These are phyloP conservation scores for Wickerhamiella siamensis DNA, from an alignment of 805 yeast genomes.

Conservation along the genomic window DNA sequence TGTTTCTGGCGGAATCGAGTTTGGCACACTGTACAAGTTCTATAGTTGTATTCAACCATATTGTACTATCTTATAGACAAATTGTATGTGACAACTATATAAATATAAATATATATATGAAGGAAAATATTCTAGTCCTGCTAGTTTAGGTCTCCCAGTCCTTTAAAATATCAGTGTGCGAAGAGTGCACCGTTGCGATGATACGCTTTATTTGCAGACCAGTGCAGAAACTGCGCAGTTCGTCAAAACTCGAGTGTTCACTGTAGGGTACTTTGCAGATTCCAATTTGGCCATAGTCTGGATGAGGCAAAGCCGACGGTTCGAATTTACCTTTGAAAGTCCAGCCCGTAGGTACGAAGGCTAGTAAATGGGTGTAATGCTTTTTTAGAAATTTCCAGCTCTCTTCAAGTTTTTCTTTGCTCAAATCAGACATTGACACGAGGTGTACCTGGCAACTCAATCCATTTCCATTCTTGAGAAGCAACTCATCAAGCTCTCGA, in stretches of 20 bases:
- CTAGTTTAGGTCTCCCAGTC: constrained; percentile 15
- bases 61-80: too few species aligned
- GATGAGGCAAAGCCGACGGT: not conserved
- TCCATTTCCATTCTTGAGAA: constrained; percentile 33
- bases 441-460: constrained; percentile 48
- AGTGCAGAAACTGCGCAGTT: constrained; percentile 51
- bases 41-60: too few species aligned
- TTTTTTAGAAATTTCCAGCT: constrained; percentile 36
- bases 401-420: constrained; percentile 28
- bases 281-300: constrained; percentile 27
- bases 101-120: too few species aligned
- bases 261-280: constrained; percentile 69
- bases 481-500: constrained; percentile 25
- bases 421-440: constrained; percentile 48
- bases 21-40: too few species aligned
- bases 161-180: constrained; percentile 11
- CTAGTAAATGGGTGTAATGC: constrained; percentile 48
- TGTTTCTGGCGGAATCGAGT: too few species aligned
- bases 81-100: too few species aligned
- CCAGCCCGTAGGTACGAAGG: constrained; percentile 88
- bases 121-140: too few species aligned
- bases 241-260: constrained; percentile 85
- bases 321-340: constrained; percentile 25
- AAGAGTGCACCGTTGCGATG: constrained; percentile 59
- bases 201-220: constrained; percentile 37